Percentiles rank a stretch among this genome's conserved stretches.
phyloP scores from a whole-genome alignment of 208 protist genomes.

The Polymyxa betae region DNA sequence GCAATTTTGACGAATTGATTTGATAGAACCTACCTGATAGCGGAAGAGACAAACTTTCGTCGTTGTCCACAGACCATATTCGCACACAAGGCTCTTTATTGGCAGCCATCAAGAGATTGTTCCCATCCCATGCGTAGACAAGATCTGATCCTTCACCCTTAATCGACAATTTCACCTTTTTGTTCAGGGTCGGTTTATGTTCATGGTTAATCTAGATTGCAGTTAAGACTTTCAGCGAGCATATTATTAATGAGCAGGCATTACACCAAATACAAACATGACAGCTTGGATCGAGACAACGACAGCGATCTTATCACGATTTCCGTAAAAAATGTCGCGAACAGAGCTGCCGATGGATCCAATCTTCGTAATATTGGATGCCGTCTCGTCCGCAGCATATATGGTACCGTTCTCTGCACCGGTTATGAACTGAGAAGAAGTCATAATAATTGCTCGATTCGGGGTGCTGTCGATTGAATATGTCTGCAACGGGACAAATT shows the following conservation, averaged over 20 bases:
- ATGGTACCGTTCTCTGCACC: not conserved
- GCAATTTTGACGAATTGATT: not conserved
- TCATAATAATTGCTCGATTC: not conserved
- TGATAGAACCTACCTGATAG: conserved; percentile 2
- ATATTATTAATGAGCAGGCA: not conserved
- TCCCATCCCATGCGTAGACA: not conserved
- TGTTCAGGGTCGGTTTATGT: not conserved
- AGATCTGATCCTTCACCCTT: conserved; percentile 4
- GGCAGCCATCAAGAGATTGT: not conserved
- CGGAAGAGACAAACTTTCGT: conserved; percentile 15
- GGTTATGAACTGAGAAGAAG: not conserved
- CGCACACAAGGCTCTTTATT: conserved; percentile 35
- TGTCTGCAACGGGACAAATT: not conserved
- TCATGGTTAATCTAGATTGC: not conserved
- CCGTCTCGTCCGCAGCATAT: not conserved
- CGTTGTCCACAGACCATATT: not conserved
- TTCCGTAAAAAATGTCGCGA: not conserved
- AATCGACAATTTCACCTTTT: conserved; percentile 30
- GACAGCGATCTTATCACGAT: not conserved
- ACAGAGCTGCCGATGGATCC: conserved; percentile 34
- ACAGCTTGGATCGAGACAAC: conserved; percentile 10
- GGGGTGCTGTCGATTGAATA: not conserved
- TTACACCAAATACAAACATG: conserved; percentile 30
- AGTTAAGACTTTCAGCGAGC: not conserved
- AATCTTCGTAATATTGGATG: not conserved